Evolutionary conservation across 257 asterid species (phyloP).

Genomic region (Henckelia pumila): DNA sequence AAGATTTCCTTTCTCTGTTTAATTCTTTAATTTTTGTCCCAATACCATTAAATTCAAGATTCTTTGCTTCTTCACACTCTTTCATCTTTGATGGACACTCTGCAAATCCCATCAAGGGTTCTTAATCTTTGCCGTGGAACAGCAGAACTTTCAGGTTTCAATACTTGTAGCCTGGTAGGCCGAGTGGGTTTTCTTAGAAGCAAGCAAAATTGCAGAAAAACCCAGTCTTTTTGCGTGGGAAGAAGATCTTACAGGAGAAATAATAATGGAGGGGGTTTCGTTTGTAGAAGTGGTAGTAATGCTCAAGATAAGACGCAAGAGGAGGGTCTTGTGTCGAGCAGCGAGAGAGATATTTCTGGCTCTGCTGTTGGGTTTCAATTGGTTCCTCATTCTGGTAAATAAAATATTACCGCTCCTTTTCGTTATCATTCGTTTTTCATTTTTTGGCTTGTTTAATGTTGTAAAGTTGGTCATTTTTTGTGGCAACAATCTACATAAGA

Average conservation of each 20-base stretch:
- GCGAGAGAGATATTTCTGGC: conserved; percentile 56
- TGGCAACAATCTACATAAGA: neutral
- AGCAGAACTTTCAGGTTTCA: conserved; percentile 14
- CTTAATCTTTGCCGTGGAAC: conserved; percentile 5
- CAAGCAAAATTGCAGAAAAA: conserved; percentile 30
- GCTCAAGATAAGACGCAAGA: conserved; percentile 33
- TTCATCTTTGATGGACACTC: conserved; percentile 44
- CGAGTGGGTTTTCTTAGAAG: conserved; percentile 43
- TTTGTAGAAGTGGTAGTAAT: conserved; percentile 23
- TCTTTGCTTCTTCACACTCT: conserved; percentile 30
- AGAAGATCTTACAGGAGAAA: conserved; percentile 27
- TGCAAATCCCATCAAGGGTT: conserved; percentile 41
- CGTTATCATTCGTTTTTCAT: neutral
- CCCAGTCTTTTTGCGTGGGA: conserved; percentile 32
- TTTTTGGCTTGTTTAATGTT: neutral
- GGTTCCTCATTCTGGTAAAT: conserved; percentile 68
- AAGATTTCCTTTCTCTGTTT: neutral
- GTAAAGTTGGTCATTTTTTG: neutral
- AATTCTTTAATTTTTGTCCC: neutral
- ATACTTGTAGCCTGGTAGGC: conserved; percentile 28
- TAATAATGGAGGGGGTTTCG: conserved; percentile 26
- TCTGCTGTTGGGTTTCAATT: conserved; percentile 63
- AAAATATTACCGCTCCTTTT: neutral
- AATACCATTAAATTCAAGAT: conserved; percentile 15
- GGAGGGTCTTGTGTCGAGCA: conserved; percentile 43